Base-by-base conservation (phyloP, 1,139 yeast genomes). In the Blastobotrys capitulatus region DNA sequence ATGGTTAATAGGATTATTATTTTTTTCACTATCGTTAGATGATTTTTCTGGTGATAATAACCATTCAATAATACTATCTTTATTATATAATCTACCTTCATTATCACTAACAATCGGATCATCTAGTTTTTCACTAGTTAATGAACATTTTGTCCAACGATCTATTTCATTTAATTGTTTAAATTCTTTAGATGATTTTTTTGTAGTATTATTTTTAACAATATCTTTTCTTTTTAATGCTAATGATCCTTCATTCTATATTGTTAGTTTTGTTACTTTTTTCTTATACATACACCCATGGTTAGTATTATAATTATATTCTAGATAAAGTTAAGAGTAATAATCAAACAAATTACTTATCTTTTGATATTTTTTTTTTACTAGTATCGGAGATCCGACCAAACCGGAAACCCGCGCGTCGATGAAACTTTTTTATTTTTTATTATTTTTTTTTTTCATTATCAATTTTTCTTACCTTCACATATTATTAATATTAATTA, bases 71-170 rank as follows among this genome's bases (percentile, higher is more conserved):
- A 86, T 65, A 35, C 82, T 70, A 54, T 84, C 89, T 57, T 86
- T 86, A 56, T 82, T 78, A 63, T 78, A 86, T n/a, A 89, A 60
- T 34, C 72, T 65, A 0, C 97, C 97, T 52, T 69, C 70, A 61
- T 74, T 83, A 66, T 88, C 96, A 29, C 89, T 78, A 6, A 84
- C 86, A 2, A 87, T 70, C 0, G 83, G 86, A 6, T 62, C 63
- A 9, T 54, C 58, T 19, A 80, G 66, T 10, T 62, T 64, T 20
- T 66, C 65, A 2, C 70, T 70, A 1, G 77, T 68, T 19, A 80
- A 56, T 3, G 67, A 61, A 54, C 84, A 79, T 6, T 64, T 63
- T 47, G 71, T 61, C 78, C 82, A 72, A 37, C 58, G 49, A 40
- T 62, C 65, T n/a, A 48, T 55, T 19, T 57, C 54, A 41, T 60